phyloP scores from a whole-genome alignment of 371 early-diverging fungal genomes.

The Parasitella parasitica region DNA sequence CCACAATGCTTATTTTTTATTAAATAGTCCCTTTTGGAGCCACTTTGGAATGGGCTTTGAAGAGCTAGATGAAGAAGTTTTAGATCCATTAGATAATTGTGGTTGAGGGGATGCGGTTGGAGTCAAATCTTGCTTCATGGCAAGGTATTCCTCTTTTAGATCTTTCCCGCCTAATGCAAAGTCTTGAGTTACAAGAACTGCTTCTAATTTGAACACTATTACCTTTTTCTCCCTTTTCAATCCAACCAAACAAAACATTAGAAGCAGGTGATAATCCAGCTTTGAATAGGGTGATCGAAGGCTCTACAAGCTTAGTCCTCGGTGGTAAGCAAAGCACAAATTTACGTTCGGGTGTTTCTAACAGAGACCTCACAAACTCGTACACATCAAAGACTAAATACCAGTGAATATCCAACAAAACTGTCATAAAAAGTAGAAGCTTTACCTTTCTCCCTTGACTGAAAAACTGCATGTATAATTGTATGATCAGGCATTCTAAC shows the following conservation, averaged over 20 bases:
- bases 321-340: constrained; percentile 51
- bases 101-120: constrained; percentile 14
- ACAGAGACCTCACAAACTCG: constrained; percentile 35
- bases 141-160: constrained; percentile 27
- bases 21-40: constrained; percentile 51
- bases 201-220: not conserved
- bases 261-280: constrained; percentile 51
- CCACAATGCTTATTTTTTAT: constrained; percentile 30
- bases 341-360: constrained; percentile 44
- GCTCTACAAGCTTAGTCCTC: constrained; percentile 41
- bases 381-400: constrained; percentile 42
- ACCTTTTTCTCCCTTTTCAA: constrained; percentile 34
- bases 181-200: not conserved
- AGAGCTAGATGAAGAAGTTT: not conserved
- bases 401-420: no score
- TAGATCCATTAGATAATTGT: not conserved
- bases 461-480: constrained; percentile 42
- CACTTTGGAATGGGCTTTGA: constrained; percentile 44
- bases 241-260: constrained; percentile 48
- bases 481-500: constrained; percentile 47
- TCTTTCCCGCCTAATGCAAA: not conserved
- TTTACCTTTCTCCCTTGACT: constrained; percentile 46
- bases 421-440: no score
- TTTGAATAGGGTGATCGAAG: constrained; percentile 37
- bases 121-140: constrained; percentile 29